Conservation (phyloP, 2,329 filamentous ascomycete species). For the Talaromyces sp. region DNA sequence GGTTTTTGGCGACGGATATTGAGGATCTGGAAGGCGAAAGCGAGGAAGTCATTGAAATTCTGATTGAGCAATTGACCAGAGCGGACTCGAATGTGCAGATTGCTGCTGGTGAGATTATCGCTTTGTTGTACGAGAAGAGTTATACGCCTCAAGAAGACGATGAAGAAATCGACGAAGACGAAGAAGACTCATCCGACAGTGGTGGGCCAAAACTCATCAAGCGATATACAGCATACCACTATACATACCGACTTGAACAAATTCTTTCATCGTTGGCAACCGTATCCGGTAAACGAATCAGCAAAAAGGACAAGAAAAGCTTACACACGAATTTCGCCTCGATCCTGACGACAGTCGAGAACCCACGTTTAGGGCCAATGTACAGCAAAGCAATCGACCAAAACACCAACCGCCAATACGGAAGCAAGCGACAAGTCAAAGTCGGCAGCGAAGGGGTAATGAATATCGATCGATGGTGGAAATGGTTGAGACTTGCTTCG, state of each 20-base stretch:
- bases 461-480: constrained; percentile 69
- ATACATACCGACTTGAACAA: constrained; percentile 56
- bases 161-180: constrained; percentile 48
- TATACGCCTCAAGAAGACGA: constrained; percentile 56
- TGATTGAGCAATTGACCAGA: constrained; percentile 80
- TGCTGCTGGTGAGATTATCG: constrained; percentile 73
- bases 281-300: constrained; percentile 56
- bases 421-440: constrained; percentile 57
- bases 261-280: constrained; percentile 56
- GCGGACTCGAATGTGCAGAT: constrained; percentile 67
- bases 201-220: constrained; percentile 49
- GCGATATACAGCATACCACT: constrained; percentile 63
- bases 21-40: constrained; percentile 69
- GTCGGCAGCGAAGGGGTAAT: constrained; percentile 55
- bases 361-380: constrained; percentile 61
- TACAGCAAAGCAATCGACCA: constrained; percentile 61
- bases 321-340: constrained; percentile 63
- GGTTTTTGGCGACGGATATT: constrained; percentile 70
- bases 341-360: constrained; percentile 61
- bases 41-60: constrained; percentile 68
- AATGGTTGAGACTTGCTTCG: constrained; percentile 58
- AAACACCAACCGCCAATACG: constrained; percentile 56
- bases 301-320: constrained; percentile 61
- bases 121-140: constrained; percentile 72
- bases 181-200: constrained; percentile 31